These are phyloP conservation scores for Lactarius trivialis DNA, from an alignment of 768 basidiomycete genomes.

Conservation along the genomic window DNA sequence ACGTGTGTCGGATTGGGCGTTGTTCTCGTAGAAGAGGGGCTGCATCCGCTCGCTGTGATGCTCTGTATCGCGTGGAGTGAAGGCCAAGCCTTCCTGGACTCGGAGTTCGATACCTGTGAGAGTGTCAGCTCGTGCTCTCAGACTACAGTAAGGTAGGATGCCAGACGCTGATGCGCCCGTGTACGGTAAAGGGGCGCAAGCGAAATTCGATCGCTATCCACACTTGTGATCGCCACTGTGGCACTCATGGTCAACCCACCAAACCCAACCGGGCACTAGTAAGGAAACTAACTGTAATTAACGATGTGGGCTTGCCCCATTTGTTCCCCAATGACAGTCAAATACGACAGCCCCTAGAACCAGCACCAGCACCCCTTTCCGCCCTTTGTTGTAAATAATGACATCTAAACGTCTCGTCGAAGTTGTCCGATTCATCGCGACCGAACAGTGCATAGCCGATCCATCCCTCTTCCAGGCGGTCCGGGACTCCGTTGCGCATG, in stretches of 20 bases:
- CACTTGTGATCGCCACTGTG: no score
- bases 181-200: not conserved
- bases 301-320: no score
- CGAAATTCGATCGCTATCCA: no score
- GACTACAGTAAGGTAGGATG: not conserved
- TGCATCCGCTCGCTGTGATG: slow-evolving; percentile 38
- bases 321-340: no score
- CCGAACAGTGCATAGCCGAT: not conserved
- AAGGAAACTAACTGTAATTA: no score
- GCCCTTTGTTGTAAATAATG: no score
- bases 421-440: slow-evolving; percentile 2
- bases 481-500: slow-evolving; percentile 1
- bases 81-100: slow-evolving; percentile 62
- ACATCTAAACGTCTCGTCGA: not conserved
- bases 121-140: not conserved
- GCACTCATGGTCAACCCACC: no score
- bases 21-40: slow-evolving; percentile 67
- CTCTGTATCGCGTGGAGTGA: slow-evolving; percentile 58
- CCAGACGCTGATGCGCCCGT: not conserved
- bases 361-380: no score
- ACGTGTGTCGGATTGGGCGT: slow-evolving; percentile 68
- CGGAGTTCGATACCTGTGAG: slow-evolving; percentile 13
- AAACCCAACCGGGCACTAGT: no score
- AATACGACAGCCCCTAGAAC: no score
- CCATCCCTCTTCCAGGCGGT: slow-evolving; percentile 4